Evolutionary conservation across 2,329 filamentous ascomycete genomes (phyloP).

Genomic region (Alternaria arbusti): DNA sequence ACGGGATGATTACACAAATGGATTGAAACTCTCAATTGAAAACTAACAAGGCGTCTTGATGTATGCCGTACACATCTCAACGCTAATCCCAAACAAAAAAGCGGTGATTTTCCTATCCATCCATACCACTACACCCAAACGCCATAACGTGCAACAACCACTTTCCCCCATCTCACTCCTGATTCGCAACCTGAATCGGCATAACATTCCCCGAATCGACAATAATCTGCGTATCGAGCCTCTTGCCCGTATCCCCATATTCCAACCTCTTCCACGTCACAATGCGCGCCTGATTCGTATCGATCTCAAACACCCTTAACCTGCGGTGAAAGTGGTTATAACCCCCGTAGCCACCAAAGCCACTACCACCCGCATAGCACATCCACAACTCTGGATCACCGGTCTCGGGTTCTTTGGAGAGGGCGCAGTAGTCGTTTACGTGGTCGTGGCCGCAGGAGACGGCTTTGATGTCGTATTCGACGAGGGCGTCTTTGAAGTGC

Average conservation of each 20-base stretch:
- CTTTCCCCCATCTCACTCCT: too few relatives aligned
- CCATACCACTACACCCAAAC: not conserved
- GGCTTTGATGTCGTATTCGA: conserved; percentile 83
- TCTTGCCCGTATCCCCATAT: conserved; percentile 60
- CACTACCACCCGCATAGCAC: conserved; percentile 92
- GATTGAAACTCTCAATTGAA: not conserved
- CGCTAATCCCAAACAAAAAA: not conserved
- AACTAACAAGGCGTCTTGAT: not conserved
- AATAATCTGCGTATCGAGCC: conserved; percentile 66
- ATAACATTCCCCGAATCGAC: conserved; percentile 63
- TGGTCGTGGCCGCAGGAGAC: conserved; percentile 96
- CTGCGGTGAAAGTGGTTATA: conserved; percentile 86
- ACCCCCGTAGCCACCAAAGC: conserved; percentile 94
- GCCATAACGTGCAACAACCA: not conserved
- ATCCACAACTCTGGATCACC: conserved; percentile 77
- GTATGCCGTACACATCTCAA: not conserved
- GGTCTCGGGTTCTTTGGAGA: conserved; percentile 58
- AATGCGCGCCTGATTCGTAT: conserved; percentile 88
- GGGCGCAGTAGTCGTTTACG: conserved; percentile 93
- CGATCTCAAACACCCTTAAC: conserved; percentile 88
- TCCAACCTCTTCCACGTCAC: conserved; percentile 93
- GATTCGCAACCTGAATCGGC: conserved; percentile 15
- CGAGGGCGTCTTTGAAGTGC: conserved; percentile 87
- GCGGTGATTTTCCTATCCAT: not conserved
- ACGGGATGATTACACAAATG: not conserved